Base-by-base conservation (phyloP, 495 filamentous ascomycete genomes). In the Endocarpon pusillum region DNA sequence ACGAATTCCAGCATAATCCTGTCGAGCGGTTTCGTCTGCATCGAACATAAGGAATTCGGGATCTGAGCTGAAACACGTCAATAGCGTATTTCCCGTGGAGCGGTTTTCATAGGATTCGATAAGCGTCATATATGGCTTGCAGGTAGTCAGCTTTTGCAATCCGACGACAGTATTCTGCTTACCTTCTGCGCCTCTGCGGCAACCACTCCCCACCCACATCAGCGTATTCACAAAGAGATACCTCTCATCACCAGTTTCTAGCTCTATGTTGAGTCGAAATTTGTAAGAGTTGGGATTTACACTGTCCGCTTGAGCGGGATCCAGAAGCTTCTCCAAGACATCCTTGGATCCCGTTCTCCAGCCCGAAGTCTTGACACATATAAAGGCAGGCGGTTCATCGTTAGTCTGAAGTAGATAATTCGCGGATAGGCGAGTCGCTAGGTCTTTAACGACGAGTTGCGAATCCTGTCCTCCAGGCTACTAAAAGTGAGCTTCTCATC, bases 381-480 rank as follows among this genome's bases (percentile, higher is more conserved):
- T 70, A 39, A 60, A 69, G n/a, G 69, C 69, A 0, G 69, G 64
- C 3, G 64, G 61, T n/a, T 67, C 65, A 37, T 73, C 69, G 28
- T 61, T 54, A 12, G 69, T 71, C 43, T 73, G 64, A 16, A 73
- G 59, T 28, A 71, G 54, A 41, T 66, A 73, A 38, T 53, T 67
- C 9, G 64, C 61, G 29, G 58, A 58, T 19, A 73, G 48, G 30
- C 59, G 62, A 34, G 66, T 68, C 22, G 61, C 61, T 14, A 57
- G 58, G 40, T 73, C 66, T 36, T 67, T 62, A 34, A 66, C 62
- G 20, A 68, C 59, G 19, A 73, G 51, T 41, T 71, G 69, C 18
- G 61, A 69, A 42, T 73, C 66, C 58, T 73, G 69, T 18, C 69
- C 67, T 27, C 69, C 67, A 32, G 69, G 69, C 69, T 73, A 33